Base-by-base conservation (phyloP, 768 basidiomycete genomes). In the Suillus weaverae region DNA sequence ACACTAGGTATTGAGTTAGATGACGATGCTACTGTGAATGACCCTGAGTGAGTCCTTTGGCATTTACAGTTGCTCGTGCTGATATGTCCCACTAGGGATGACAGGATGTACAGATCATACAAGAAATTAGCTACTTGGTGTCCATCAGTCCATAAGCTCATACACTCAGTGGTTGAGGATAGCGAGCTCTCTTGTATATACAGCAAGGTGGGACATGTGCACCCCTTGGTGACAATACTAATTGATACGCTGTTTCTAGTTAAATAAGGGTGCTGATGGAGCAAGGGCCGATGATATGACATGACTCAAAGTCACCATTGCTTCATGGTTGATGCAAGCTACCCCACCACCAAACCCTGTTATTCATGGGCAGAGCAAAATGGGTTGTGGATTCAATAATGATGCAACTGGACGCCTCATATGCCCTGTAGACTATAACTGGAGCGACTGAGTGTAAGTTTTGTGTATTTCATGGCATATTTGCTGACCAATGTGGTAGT, bases 371-470 rank as follows among this genome's bases (percentile, higher is more conserved):
- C 33, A 35, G 2, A 33, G 13, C 20, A 54, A 35, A 7, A 11
- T n/a, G 10, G 20, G 53, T 5, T 36, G 50, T 2, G 66, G 70
- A 0, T 67, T 70, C 30, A 20, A 35, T 5, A 62, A 70, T 8
- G 48, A 69, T 1, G 14, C 44, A 18, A 70, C 66, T 0, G 70
- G 66, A 9, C 2, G 26, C 5, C 50, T 70, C 2, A 48, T 70
- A 8, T 67, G 64, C 32, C 68, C 66, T 0, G 51, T 67, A 1
- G 68, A 70, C 36, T 70, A 69, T 38, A 16, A 69, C 22, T 70
- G 70, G 70, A 18, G 13, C 26, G 63, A 69, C n/a, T 3, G 39
- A 1, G 4, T n/a, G 63, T 68, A 56, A 30, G 26, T 41, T 33
- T 22, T 11, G 32, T 50, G 8, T 38, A 43, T 16, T 56, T 20